Evolutionary conservation across 257 asterid species (phyloP), one percentile per base, ranked within the genome.

Genomic region (Paraleonurus japonicus): DNA sequence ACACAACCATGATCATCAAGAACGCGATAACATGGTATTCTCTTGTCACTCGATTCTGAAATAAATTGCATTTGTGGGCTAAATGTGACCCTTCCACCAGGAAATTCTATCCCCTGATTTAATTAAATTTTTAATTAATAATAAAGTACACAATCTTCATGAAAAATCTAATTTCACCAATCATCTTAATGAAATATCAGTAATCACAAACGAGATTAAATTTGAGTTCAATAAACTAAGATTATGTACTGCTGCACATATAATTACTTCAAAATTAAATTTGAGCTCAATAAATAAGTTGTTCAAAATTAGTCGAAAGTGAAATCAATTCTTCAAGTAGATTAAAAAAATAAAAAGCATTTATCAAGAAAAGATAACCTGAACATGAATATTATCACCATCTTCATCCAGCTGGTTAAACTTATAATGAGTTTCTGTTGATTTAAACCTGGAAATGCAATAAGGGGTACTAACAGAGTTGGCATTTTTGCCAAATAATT

Each of bases 1-100:
- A 78, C 82, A 70, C 66, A 77, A 33, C 98, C 99, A 75, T 92
- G 81, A 15, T 92, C 92, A 20, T 90, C 92, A 4, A 95, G 95
- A 39, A 92, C 96, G 0, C 94, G 92, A 69, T 86, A 95, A 76
- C 99, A 95, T 3, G 99, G 97, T 33, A 92, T 65, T 77, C 96
- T 85, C 71, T 83, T 83, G 11, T 80, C 89, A 5, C 86, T 4
- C 23, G 87, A 80, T 68, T 83, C 96, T 5, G 98, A 58, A 53
- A 92, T 82, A 83, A 95, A 92, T 37, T 78, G 75, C 88, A 89
- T 88, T 61, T 82, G 74, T 26, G 85, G 61, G 5, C 88, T 92
- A 33, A 87, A 87, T 16, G 83, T 53, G 4, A 94, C 92, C 63
- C 74, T 85, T 73, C 97, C 99, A 35, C 97, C 98, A 5, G 96